These are phyloP conservation scores for Trypanosoma platydactyli DNA, from an alignment of 208 protist species.

Conservation along the genomic window DNA sequence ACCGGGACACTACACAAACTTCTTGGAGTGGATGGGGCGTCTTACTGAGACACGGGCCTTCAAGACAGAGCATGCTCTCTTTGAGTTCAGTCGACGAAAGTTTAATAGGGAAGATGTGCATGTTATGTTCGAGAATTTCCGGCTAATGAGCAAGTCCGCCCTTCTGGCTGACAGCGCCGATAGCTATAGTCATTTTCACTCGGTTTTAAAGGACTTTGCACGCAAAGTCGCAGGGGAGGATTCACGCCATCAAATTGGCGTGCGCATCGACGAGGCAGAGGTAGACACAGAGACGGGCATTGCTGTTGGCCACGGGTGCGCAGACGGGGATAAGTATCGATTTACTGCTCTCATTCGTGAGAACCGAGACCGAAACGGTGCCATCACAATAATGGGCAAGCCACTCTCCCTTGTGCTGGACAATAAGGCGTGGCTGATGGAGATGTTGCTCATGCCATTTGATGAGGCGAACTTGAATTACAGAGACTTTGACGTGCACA, in stretches of 20 bases:
- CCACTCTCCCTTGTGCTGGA: conserved; percentile 71
- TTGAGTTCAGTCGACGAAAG: conserved; percentile 85
- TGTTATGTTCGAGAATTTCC: conserved; percentile 92
- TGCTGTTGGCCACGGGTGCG: conserved; percentile 76
- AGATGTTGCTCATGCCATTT: conserved; percentile 89
- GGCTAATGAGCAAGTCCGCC: conserved; percentile 80
- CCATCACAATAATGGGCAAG: conserved; percentile 77
- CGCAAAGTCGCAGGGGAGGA: conserved; percentile 88
- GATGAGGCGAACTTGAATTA: conserved; percentile 85
- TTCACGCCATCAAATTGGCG: conserved; percentile 87
- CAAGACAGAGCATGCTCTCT: conserved; percentile 89
- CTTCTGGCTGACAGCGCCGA: conserved; percentile 76
- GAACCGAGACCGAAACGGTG: conserved; percentile 74
- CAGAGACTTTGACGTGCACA: conserved; percentile 85
- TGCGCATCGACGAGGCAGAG: conserved; percentile 87
- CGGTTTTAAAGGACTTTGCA: conserved; percentile 84
- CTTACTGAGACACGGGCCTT: conserved; percentile 87
- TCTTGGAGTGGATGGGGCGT: conserved; percentile 90
- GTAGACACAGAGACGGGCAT: conserved; percentile 79
- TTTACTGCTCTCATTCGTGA: conserved; percentile 81
- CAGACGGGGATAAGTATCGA: conserved; percentile 84
- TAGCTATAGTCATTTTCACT: conserved; percentile 90
- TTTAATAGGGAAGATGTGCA: conserved; percentile 87
- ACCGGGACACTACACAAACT: conserved; percentile 90
- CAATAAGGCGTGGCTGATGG: conserved; percentile 89